Percentiles rank a stretch among this genome's conserved stretches.
Evolutionary conservation across 1,284 basidiomycete genomes (phyloP).

Genomic region (Schizophyllum amplum): DNA sequence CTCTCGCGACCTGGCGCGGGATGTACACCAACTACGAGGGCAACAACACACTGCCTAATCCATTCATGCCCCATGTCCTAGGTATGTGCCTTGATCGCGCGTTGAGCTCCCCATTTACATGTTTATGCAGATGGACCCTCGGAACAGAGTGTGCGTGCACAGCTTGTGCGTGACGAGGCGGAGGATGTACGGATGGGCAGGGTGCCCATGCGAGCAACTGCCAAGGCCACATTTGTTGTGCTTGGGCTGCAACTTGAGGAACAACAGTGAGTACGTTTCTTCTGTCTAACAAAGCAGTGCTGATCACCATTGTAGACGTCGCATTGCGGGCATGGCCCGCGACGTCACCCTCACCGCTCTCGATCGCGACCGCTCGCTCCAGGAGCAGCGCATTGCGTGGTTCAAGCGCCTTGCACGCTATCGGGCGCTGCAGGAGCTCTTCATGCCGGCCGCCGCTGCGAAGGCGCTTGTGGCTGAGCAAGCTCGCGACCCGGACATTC

Average conservation of each 20-base stretch:
- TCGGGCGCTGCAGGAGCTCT: conserved; percentile 4
- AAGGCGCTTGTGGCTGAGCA: neutral
- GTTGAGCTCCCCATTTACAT: too few relatives aligned
- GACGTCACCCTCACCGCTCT: neutral
- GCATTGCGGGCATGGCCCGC: conserved; percentile 4
- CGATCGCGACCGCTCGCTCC: neutral
- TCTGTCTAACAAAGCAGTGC: neutral
- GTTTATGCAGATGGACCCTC: too few relatives aligned
- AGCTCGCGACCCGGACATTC: neutral
- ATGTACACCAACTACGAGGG: too few relatives aligned
- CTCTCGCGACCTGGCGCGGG: too few relatives aligned
- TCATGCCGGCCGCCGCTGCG: conserved; percentile 3
- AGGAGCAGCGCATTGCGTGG: conserved; percentile 4
- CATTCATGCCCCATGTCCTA: too few relatives aligned
- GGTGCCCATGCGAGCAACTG: neutral
- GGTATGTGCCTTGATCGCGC: too few relatives aligned
- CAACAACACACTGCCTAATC: too few relatives aligned
- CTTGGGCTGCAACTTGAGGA: conserved; percentile 6
- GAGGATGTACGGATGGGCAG: neutral
- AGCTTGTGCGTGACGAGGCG: neutral
- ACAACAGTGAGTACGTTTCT: conserved; percentile 4
- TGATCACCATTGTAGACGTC: neutral
- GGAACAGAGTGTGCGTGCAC: neutral
- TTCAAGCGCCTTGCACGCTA: conserved; percentile 4
- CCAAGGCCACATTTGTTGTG: conserved; percentile 1